These are phyloP conservation scores for Pharnaceum exiguum DNA, from an alignment of 148 eudicot species.

Conservation along the genomic window DNA sequence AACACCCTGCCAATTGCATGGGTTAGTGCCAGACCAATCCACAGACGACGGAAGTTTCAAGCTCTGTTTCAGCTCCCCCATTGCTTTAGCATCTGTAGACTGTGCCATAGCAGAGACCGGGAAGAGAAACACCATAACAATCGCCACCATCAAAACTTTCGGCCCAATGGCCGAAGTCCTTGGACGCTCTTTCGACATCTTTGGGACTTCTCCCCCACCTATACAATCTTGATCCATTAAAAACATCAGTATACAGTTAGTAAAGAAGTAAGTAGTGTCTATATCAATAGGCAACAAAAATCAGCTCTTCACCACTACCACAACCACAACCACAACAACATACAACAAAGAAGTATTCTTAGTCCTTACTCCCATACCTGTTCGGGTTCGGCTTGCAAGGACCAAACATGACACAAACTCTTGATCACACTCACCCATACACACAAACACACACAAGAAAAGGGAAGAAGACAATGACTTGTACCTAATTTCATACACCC, in stretches of 20 bases:
- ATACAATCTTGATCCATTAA: conserved; percentile 9
- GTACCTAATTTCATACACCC: too few species aligned
- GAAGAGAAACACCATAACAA: conserved; percentile 18
- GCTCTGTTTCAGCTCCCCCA: conserved; percentile 45
- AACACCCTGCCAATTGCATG: conserved; percentile 50
- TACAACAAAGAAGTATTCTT: too few species aligned
- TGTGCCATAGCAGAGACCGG: conserved; percentile 13
- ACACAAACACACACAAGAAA: too few species aligned
- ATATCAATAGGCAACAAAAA: background rate
- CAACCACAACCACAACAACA: too few species aligned
- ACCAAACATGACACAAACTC: too few species aligned
- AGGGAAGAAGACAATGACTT: too few species aligned
- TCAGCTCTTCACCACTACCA: too few species aligned
- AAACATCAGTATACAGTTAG: background rate
- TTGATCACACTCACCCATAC: too few species aligned
- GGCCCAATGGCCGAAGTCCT: conserved; percentile 9
- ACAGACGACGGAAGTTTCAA: conserved; percentile 39
- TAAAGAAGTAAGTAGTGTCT: background rate
- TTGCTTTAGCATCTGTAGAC: conserved; percentile 46
- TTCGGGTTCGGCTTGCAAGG: too few species aligned
- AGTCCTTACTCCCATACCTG: too few species aligned
- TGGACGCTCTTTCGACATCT: conserved; percentile 20
- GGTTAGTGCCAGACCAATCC: conserved; percentile 48
- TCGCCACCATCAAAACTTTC: conserved; percentile 6
- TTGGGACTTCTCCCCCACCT: conserved; percentile 11